Base-by-base conservation (phyloP, 352 stramenopile species). In the Pythium rishiriense region DNA sequence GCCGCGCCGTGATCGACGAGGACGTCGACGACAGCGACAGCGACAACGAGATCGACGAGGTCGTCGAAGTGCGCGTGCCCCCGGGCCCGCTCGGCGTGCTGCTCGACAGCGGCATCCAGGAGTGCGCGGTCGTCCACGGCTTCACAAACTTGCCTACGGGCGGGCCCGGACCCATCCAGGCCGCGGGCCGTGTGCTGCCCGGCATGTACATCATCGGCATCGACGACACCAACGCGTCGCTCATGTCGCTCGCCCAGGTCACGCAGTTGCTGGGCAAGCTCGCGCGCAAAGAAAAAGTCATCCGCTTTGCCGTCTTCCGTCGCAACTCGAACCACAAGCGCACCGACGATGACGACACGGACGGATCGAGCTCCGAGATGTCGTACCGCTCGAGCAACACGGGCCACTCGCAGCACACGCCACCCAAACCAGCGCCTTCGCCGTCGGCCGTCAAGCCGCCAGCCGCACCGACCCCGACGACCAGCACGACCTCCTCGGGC, bases 181-280 rank as follows among this genome's bases (percentile, higher is more conserved):
- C 51, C 4, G 73, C 84, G 47, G 85, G 85, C 24, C 69, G 83
- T 43, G 85, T 94, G 45, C 72, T 85, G 9, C 76, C 81, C 14
- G 85, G 85, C 61, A 92, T 92, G 83, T 91, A 91, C 70, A 91
- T 94, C 59, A 90, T 94, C 68, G 85, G 83, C 66, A 94, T 94
- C 69, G 90, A 94, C 70, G 85, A 92, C 55, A 87, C 79, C 24
- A 91, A 93, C 56, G 85, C 81, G 62, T 91, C 82, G 41, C 68
- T 91, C 56, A 93, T 93, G 85, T 91, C 85, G 39, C 72, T 93
- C 42, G 33, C 35, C 17, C 52, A 73, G 28, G 83, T 91, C 45
- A 90, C 83, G 12, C 75, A 90, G 58, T 55, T 91, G 26, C 76
- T 93, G 12, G 82, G 82, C 28, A 89, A 87, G 54, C 72, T 93